phyloP scores from a whole-genome alignment of 768 basidiomycete species.

The Amanita molliuscula region DNA sequence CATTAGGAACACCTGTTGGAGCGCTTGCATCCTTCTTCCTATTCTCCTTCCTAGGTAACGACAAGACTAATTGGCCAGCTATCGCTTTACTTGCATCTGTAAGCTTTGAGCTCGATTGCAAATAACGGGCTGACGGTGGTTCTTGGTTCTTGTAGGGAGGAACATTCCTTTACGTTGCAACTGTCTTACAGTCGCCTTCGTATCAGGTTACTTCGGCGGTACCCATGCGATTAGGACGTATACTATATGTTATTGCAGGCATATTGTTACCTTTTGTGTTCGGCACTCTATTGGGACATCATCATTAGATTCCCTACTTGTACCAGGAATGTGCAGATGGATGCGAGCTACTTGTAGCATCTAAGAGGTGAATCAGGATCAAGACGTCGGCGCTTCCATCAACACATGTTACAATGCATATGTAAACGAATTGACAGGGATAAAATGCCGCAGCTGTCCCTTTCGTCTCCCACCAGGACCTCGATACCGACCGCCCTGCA shows the following conservation, averaged over 20 bases:
- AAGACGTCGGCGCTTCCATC: neutral
- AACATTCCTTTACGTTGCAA: slow-evolving; percentile 91
- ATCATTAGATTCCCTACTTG: slow-evolving; percentile 26
- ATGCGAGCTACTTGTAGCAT: too few relatives aligned
- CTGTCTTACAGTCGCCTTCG: slow-evolving; percentile 73
- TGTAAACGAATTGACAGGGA: neutral
- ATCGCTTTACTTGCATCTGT: slow-evolving; percentile 80
- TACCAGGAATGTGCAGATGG: too few relatives aligned
- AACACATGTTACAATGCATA: slow-evolving; percentile 2
- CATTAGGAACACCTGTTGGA: slow-evolving; percentile 73
- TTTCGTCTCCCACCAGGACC: too few relatives aligned
- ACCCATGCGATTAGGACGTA: slow-evolving; percentile 33
- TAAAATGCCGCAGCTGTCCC: neutral
- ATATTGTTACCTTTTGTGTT: slow-evolving; percentile 64
- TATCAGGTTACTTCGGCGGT: slow-evolving; percentile 29
- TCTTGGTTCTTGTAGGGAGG: slow-evolving; percentile 50
- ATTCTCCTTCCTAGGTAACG: slow-evolving; percentile 44
- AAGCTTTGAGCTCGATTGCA: slow-evolving; percentile 15
- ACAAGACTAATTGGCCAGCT: slow-evolving; percentile 52
- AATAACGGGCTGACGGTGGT: neutral
- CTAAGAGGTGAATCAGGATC: too few relatives aligned
- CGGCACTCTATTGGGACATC: slow-evolving; percentile 52
- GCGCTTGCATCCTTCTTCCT: slow-evolving; percentile 69
- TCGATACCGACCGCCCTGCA: neutral
- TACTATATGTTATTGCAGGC: slow-evolving; percentile 48